Percentiles rank a stretch among this genome's conserved stretches.
These are phyloP conservation scores for Ciborinia camelliae DNA, from an alignment of 2,329 filamentous ascomycete species.

Conservation along the genomic window DNA sequence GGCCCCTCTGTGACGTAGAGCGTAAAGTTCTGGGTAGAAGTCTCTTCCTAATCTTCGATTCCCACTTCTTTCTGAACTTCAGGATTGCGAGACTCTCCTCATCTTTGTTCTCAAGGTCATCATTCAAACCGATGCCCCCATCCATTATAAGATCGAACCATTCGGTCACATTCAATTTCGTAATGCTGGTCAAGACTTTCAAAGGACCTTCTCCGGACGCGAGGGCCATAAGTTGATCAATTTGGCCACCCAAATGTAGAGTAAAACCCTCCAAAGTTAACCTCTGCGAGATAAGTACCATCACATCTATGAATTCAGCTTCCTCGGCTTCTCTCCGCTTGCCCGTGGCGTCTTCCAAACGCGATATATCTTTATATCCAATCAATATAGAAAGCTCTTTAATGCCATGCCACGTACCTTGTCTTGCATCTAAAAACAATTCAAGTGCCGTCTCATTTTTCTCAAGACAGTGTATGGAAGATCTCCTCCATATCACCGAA, in stretches of 20 bases:
- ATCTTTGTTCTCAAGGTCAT: background rate
- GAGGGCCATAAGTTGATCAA: background rate
- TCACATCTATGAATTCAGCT: background rate
- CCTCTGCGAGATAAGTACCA: background rate
- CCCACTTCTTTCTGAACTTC: background rate
- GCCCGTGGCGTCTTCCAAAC: background rate
- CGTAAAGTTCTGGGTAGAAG: background rate
- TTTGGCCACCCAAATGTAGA: background rate
- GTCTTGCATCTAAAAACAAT: background rate
- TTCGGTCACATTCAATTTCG: background rate
- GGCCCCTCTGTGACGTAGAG: too few species aligned
- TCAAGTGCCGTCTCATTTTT: background rate
- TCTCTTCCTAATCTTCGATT: background rate
- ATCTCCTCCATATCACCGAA: background rate
- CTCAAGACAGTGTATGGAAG: background rate
- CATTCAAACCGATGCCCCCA: background rate
- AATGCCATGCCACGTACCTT: background rate
- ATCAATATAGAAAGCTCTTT: background rate
- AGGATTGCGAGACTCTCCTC: too few species aligned
- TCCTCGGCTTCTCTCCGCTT: too few species aligned
- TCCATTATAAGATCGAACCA: background rate
- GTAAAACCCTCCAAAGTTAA: background rate
- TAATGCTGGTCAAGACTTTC: background rate
- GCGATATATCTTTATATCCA: accelerated
- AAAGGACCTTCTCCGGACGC: background rate